These are phyloP conservation scores for Zygoascus sp. DNA, from an alignment of 1,139 yeast species.

Conservation along the genomic window DNA sequence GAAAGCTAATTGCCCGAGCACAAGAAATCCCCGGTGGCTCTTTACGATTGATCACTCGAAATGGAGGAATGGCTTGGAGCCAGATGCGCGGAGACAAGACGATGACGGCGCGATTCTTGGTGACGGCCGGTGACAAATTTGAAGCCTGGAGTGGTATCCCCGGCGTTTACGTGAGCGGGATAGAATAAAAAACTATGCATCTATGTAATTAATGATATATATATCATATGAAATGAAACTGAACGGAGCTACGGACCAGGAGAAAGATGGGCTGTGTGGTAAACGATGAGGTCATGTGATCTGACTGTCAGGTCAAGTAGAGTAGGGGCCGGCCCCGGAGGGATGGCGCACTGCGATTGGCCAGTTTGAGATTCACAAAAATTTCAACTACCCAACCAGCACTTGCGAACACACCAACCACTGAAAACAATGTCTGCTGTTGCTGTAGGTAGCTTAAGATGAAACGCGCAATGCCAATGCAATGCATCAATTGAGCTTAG, in stretches of 20 bases:
- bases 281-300: too few species aligned
- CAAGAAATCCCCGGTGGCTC: slow-evolving; percentile 60
- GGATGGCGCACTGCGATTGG: slow-evolving; percentile 3
- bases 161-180: not conserved
- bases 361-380: slow-evolving; percentile 6
- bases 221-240: too few species aligned
- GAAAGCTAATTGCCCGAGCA: slow-evolving; percentile 45
- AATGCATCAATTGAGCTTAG: not conserved
- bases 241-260: too few species aligned
- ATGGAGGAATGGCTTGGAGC: slow-evolving; percentile 59
- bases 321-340: too few species aligned
- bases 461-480: not conserved
- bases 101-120: not conserved
- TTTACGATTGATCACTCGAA: slow-evolving; percentile 57
- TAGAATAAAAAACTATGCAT: not conserved
- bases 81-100: slow-evolving; percentile 36
- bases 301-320: too few species aligned
- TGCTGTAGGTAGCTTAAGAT: slow-evolving; percentile 20
- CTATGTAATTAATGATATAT: too few species aligned
- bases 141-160: slow-evolving; percentile 6
- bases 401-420: slow-evolving; percentile 10
- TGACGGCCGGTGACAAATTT: slow-evolving; percentile 1
- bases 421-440: slow-evolving; percentile 18
- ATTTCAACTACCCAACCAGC: slow-evolving; percentile 12
- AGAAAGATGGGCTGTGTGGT: too few species aligned